Conservation (phyloP, 139 green algal genomes). For the Micractinium conductrix region DNA sequence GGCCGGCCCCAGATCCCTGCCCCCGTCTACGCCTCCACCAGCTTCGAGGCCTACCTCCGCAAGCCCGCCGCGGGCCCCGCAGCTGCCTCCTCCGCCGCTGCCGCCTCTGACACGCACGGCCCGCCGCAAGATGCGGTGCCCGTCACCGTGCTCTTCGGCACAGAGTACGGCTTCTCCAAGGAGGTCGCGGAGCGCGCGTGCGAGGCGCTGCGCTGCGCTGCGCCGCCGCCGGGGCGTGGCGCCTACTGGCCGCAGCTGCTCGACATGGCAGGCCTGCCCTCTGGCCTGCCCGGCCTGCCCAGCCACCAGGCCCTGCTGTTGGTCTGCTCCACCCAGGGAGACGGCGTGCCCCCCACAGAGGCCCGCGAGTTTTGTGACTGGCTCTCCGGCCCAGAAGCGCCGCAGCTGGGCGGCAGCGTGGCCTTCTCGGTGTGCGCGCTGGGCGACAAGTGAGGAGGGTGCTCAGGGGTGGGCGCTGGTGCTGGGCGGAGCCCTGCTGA, state of each 20-base stretch:
- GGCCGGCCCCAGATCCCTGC: neutral
- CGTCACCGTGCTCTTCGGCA: constrained; percentile 84
- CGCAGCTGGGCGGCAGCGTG: constrained; percentile 41
- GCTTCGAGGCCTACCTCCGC: constrained; percentile 47
- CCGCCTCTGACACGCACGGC: neutral
- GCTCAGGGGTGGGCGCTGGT: neutral
- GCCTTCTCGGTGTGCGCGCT: constrained; percentile 81
- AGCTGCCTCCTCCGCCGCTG: neutral
- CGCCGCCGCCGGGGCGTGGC: neutral
- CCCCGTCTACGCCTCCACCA: neutral
- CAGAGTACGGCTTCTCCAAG: constrained; percentile 89
- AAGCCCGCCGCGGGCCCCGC: neutral
- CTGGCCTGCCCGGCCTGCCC: constrained; percentile 57
- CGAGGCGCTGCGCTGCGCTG: constrained; percentile 39
- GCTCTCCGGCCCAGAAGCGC: constrained; percentile 63
- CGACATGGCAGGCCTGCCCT: constrained; percentile 80
- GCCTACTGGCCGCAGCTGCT: constrained; percentile 70
- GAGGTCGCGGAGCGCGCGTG: constrained; percentile 85
- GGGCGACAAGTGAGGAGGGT: constrained; percentile 74
- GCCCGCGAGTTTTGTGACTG: constrained; percentile 87
- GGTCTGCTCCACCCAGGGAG: constrained; percentile 90
- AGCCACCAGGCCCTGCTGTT: constrained; percentile 72
- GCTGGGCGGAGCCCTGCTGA: neutral
- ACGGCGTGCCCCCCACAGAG: constrained; percentile 88
- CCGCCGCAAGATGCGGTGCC: constrained; percentile 46